A percentile compares a stretch with the other conserved stretches of the same genome.
phyloP scores from a whole-genome alignment of 202 grass and related monocot genomes.

The Alloteropsis angusta region DNA sequence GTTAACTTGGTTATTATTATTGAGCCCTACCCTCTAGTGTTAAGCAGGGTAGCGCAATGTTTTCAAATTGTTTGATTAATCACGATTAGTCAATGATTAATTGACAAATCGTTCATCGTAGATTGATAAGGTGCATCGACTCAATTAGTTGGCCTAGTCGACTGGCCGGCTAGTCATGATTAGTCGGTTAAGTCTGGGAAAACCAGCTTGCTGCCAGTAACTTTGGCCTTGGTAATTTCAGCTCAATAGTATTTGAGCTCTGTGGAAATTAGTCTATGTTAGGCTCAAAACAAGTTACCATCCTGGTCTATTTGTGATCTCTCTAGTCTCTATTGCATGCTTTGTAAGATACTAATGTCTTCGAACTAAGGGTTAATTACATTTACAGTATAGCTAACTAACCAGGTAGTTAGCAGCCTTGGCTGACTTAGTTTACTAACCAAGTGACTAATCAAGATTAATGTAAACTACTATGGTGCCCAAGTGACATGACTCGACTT shows the following conservation, averaged over 20 bases:
- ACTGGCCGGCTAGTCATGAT: not conserved
- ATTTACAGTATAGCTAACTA: not conserved
- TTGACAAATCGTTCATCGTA: not conserved
- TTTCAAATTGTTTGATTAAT: not conserved
- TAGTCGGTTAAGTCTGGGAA: not conserved
- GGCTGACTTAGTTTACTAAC: not conserved
- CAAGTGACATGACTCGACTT: not conserved
- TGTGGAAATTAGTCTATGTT: not conserved
- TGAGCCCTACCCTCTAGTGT: not conserved
- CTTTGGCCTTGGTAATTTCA: not conserved
- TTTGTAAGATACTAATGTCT: no score
- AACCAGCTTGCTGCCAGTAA: not conserved
- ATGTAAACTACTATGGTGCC: not conserved
- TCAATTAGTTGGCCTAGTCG: not conserved
- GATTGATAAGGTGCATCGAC: not conserved
- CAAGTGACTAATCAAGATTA: not conserved
- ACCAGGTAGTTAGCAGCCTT: not conserved
- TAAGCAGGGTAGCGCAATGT: not conserved
- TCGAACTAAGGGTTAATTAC: not conserved
- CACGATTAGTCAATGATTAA: not conserved
- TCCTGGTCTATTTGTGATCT: not conserved
- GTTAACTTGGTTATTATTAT: no score
- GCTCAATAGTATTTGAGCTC: not conserved
- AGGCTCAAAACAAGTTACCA: not conserved
- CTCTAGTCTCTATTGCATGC: not conserved